These are phyloP conservation scores for Pachysandra terminalis DNA, from an alignment of 164 flowering plant genomes.

Conservation along the genomic window DNA sequence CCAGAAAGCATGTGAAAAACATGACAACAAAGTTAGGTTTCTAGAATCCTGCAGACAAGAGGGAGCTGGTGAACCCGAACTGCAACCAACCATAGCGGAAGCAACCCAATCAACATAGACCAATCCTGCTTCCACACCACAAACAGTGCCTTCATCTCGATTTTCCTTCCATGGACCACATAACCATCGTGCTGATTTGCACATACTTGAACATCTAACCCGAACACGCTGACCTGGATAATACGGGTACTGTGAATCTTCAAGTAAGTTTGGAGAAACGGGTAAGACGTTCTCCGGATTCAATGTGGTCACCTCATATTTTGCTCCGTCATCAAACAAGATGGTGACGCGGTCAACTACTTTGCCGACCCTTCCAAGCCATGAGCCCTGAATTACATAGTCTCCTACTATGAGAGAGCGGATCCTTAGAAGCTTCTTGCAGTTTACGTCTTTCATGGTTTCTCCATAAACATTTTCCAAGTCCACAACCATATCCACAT, in stretches of 20 bases:
- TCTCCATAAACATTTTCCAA: slow-evolving; percentile 60
- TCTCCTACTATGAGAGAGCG: slow-evolving; percentile 68
- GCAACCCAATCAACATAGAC: slow-evolving; percentile 81
- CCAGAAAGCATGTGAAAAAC: slow-evolving; percentile 74
- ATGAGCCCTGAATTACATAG: slow-evolving; percentile 65
- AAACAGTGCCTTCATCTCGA: slow-evolving; percentile 62
- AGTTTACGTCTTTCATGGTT: slow-evolving; percentile 43
- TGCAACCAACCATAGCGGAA: slow-evolving; percentile 36
- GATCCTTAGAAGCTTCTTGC: slow-evolving; percentile 54
- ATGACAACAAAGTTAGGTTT: slow-evolving; percentile 56
- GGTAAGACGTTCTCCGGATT: slow-evolving; percentile 54
- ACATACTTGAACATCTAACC: slow-evolving; percentile 28
- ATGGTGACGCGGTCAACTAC: slow-evolving; percentile 60
- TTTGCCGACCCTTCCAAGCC: slow-evolving; percentile 78
- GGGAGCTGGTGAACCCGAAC: slow-evolving; percentile 37
- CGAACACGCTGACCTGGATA: slow-evolving; percentile 87
- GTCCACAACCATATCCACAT: slow-evolving; percentile 62
- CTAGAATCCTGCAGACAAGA: slow-evolving; percentile 44
- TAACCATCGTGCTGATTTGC: slow-evolving; percentile 56
- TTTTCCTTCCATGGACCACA: slow-evolving; percentile 60
- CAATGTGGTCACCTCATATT: slow-evolving; percentile 42
- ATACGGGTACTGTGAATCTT: slow-evolving; percentile 67
- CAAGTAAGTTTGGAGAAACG: slow-evolving; percentile 48
- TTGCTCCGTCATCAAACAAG: slow-evolving; percentile 79
- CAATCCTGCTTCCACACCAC: slow-evolving; percentile 62